Base-by-base conservation (phyloP, 1,284 basidiomycete species). In the Rugiboletus extremiorientalis region DNA sequence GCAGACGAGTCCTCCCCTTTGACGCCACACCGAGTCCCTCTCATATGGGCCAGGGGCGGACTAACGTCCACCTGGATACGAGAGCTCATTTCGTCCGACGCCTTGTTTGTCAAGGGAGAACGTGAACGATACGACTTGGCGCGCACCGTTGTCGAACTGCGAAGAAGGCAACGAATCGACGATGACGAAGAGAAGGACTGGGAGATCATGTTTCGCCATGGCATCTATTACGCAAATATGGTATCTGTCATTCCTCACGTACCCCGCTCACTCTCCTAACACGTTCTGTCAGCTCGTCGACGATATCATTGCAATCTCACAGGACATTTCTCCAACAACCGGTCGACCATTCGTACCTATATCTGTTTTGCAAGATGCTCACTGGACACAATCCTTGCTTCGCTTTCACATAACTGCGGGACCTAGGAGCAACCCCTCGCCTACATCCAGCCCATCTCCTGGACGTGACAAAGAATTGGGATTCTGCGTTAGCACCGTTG, bases 191-290 rank as follows among this genome's bases (percentile, higher is more conserved):
- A 92, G 65, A 70, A 61, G 34, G 79, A 85, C 61, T 92, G 90
- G 79, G 76, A 74, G n/a, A 78, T 76, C 55, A 80, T 96, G 65
- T 96, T 98, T 69, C 74, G 81, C 34, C 76, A 83, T 30, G 91
- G 91, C 7, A 92, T 97, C 30, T 91, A 94, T 74, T 97, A 96
- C 71, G 79, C 84, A 15, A 93, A 95, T 70, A 92, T 96, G 91
- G 92, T 92, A 63, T 18, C 10, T n/a, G 14, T 23, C 6, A 16
- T 45, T 25, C 25, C 12, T 25, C 25, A 2, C 46, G 54, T 16
- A 33, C 53, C 16, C 22, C 36, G 30, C 6, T 20, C 22, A 53
- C 44, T 20, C n/a, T 57, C 23, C 45, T 61, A 48, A 66, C 60
- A 54, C 55, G 28, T 40, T 37, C 25, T 55, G 34, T 6, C 65